Percentiles rank a stretch among this genome's conserved stretches.
These are phyloP conservation scores for Xylaria sp. DNA, from an alignment of 2,329 filamentous ascomycete genomes.

Conservation along the genomic window DNA sequence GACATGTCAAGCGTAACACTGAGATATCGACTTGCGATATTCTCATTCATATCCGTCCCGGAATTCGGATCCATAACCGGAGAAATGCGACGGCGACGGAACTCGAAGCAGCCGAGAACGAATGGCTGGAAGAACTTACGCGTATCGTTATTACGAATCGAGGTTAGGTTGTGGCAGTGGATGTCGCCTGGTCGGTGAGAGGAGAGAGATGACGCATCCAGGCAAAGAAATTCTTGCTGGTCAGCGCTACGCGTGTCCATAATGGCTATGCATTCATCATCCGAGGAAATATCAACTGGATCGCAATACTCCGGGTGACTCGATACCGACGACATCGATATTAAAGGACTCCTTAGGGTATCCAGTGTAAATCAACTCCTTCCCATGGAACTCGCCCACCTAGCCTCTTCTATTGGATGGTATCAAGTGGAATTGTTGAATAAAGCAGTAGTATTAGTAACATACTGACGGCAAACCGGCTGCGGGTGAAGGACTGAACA, in stretches of 20 bases:
- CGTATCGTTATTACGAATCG: constrained; percentile 57
- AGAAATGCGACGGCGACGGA: constrained; percentile 51
- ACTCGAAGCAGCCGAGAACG: constrained; percentile 49
- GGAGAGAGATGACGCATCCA: constrained; percentile 56
- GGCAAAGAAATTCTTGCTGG: constrained; percentile 54
- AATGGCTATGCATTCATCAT: constrained; percentile 55
- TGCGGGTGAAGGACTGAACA: constrained; percentile 52
- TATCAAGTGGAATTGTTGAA: constrained; percentile 1
- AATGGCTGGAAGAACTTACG: constrained; percentile 59
- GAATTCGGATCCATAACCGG: constrained; percentile 49
- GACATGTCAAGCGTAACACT: constrained; percentile 44
- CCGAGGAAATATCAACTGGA: constrained; percentile 54
- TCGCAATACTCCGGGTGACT: constrained; percentile 57
- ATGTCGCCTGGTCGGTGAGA: constrained; percentile 51
- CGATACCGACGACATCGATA: constrained; percentile 56
- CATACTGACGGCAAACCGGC: constrained; percentile 44
- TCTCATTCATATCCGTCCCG: constrained; percentile 52
- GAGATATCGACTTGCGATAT: constrained; percentile 44
- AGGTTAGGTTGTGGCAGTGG: constrained; percentile 51
- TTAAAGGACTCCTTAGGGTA: constrained; percentile 53
- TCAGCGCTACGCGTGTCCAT: constrained; percentile 56
- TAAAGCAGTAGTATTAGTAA: not conserved
- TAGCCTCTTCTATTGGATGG: not conserved
- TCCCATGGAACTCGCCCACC: not conserved
- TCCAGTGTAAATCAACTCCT: constrained; percentile 50